Conservation (phyloP, 1,284 basidiomycete species). For the Ceratobasidium sp. region DNA sequence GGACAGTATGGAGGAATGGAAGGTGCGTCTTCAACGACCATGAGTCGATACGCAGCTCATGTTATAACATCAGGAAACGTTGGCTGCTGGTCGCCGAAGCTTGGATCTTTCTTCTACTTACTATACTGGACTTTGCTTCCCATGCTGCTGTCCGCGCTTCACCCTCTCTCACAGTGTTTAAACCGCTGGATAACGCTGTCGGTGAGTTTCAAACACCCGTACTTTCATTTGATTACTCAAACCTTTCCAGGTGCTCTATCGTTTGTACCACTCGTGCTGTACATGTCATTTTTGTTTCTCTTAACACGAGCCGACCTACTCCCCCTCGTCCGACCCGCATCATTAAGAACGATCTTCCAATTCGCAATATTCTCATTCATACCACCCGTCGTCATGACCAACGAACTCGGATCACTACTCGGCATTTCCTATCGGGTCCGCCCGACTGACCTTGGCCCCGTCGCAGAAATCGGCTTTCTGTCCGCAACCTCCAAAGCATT, state of each 20-base stretch:
- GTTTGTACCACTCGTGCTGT: constrained; percentile 66
- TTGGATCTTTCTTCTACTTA: constrained; percentile 67
- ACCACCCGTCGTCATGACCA: constrained; percentile 64
- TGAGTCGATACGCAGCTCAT: not conserved
- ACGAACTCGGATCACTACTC: constrained; percentile 71
- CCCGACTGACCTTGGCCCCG: not conserved
- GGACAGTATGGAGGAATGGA: constrained; percentile 62
- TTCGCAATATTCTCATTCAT: constrained; percentile 64
- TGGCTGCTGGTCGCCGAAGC: constrained; percentile 70
- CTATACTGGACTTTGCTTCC: constrained; percentile 68
- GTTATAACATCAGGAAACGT: constrained; percentile 58
- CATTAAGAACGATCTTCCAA: constrained; percentile 60
- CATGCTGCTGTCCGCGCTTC: constrained; percentile 63
- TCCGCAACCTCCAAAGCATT: constrained; percentile 55
- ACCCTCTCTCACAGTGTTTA: constrained; percentile 56
- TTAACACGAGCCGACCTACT: constrained; percentile 63
- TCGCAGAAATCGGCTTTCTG: constrained; percentile 60
- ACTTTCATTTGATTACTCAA: not conserved
- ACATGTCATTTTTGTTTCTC: constrained; percentile 65
- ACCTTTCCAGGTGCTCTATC: constrained; percentile 62
- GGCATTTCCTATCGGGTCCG: constrained; percentile 64
- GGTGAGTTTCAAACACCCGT: constrained; percentile 55
- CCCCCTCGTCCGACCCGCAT: constrained; percentile 60
- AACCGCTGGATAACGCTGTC: constrained; percentile 58
- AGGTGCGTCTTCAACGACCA: constrained; percentile 59